phyloP scores from a whole-genome alignment of 2,329 filamentous ascomycete genomes.

The Neopestalotiopsis rosae region DNA sequence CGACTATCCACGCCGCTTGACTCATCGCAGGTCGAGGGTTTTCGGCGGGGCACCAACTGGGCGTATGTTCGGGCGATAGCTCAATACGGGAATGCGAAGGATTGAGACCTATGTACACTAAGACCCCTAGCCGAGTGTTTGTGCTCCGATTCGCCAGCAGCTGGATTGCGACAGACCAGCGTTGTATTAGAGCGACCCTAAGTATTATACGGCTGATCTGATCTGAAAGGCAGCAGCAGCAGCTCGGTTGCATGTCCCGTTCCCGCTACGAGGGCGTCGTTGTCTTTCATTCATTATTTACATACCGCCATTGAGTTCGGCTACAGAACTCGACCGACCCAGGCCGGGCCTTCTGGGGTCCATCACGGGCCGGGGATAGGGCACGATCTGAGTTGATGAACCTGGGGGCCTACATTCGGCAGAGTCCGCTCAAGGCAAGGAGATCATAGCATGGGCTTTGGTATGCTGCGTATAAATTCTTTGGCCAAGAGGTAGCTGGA shows the following conservation, averaged over 20 bases:
- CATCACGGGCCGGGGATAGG: not conserved
- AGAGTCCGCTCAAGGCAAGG: no score
- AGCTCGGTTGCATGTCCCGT: not conserved
- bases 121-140: not conserved
- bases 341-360: not conserved
- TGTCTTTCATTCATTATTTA: not conserved
- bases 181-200: conserved; percentile 5
- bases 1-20: conserved; percentile 15
- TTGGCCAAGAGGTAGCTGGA: no score
- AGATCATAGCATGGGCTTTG: no score
- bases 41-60: not conserved
- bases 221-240: not conserved
- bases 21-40: not conserved
- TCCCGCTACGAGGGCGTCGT: not conserved
- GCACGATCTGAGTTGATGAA: no score
- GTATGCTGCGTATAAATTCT: not conserved
- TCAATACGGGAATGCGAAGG: conserved; percentile 5
- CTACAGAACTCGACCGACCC: no score
- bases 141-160: conserved; percentile 7
- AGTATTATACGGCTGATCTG: not conserved
- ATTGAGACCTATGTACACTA: not conserved
- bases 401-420: no score
- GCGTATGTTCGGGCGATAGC: not conserved
- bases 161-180: conserved; percentile 3
- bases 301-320: not conserved